These are phyloP conservation scores for Botryotinia narcissicola DNA, from an alignment of 2,329 filamentous ascomycete genomes.

Conservation along the genomic window DNA sequence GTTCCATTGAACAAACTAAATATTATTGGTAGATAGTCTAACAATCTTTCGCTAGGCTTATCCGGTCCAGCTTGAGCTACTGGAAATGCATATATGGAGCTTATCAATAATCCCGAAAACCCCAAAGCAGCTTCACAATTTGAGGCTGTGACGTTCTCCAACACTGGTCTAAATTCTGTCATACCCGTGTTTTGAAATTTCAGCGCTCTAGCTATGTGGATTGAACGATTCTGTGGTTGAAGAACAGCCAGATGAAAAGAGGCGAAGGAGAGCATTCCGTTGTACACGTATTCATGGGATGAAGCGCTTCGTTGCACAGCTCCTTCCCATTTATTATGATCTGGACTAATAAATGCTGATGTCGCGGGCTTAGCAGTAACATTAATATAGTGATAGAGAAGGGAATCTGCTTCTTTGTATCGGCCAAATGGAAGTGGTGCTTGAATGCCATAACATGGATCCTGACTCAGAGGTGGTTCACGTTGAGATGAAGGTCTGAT, in stretches of 20 bases:
- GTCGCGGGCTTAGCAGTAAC: slow-evolving; percentile 6
- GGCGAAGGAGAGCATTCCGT: slow-evolving; percentile 16
- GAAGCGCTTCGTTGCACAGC: slow-evolving; percentile 2
- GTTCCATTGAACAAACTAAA: slow-evolving; percentile 16
- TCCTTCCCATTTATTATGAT: slow-evolving; percentile 11
- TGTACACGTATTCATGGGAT: slow-evolving; percentile 14
- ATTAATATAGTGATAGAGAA: slow-evolving; percentile 15
- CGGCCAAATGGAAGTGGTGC: not conserved
- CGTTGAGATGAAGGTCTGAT: slow-evolving; percentile 4
- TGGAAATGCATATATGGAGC: slow-evolving; percentile 14
- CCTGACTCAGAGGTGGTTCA: not conserved
- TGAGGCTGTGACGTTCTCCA: not conserved
- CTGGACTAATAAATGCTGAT: slow-evolving; percentile 10
- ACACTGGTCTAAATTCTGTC: not conserved
- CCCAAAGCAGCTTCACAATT: slow-evolving; percentile 15
- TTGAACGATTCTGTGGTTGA: not conserved
- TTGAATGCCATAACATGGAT: not conserved
- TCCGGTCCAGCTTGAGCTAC: slow-evolving; percentile 6
- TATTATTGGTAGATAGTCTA: slow-evolving; percentile 5
- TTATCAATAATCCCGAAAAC: slow-evolving; percentile 9
- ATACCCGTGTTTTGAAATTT: slow-evolving; percentile 13
- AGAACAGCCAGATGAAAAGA: slow-evolving; percentile 11
- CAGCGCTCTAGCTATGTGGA: not conserved
- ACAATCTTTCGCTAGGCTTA: not conserved
- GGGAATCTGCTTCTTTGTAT: not conserved